Evolutionary conservation across 768 basidiomycete species (phyloP).

Genomic region (Leucocoprinus sp.): DNA sequence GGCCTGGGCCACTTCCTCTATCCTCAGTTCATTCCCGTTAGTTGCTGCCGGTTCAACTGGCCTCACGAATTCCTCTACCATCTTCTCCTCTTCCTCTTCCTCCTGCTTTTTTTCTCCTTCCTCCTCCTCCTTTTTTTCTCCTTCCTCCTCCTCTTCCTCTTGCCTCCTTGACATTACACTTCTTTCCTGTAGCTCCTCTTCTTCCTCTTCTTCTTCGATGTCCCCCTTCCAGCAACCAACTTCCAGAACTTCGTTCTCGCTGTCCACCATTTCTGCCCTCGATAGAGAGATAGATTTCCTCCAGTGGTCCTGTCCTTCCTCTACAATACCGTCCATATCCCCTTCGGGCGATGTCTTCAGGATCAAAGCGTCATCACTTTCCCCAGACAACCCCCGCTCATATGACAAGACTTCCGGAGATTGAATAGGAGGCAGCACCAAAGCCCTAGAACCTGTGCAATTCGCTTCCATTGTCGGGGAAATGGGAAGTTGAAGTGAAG

Average conservation of each 20-base stretch:
- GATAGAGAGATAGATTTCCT: neutral
- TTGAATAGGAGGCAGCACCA: neutral
- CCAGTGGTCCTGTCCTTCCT: neutral
- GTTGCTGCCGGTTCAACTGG: conserved; percentile 20
- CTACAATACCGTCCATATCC: neutral
- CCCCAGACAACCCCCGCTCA: neutral
- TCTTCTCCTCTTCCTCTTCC: conserved; percentile 9
- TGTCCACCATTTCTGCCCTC: neutral
- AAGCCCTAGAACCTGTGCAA: neutral
- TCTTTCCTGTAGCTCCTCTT: too few species aligned
- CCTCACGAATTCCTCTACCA: conserved; percentile 20
- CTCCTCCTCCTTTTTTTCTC: conserved; percentile 22
- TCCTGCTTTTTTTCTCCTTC: conserved; percentile 21
- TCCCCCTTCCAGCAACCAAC: too few species aligned
- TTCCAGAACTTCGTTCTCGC: neutral
- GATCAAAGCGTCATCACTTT: neutral
- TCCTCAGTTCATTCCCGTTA: conserved; percentile 4
- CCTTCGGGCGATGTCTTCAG: neutral
- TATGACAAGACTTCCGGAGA: neutral
- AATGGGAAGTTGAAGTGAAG: neutral
- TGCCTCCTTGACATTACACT: too few species aligned
- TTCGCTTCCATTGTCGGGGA: neutral
- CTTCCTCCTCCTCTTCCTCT: conserved; percentile 14
- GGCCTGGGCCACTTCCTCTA: conserved; percentile 8
- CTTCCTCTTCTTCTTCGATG: too few species aligned